Conservation (phyloP, 2,329 filamentous ascomycete genomes). For the Hypoxylon sp. region DNA sequence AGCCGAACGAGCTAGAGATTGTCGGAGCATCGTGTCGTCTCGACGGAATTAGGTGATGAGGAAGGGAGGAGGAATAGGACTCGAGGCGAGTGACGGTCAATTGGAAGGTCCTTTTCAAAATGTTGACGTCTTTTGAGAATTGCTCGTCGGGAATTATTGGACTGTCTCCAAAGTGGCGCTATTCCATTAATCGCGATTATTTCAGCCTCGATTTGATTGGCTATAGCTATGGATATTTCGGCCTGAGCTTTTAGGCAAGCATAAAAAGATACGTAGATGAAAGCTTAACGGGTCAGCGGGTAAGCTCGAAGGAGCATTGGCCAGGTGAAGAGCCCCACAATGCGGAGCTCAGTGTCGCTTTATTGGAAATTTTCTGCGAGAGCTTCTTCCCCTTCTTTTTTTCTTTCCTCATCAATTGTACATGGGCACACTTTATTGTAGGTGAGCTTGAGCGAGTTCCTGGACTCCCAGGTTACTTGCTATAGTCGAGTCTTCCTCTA, state of each 20-base stretch:
- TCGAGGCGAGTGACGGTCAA: conserved; percentile 45
- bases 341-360: background rate
- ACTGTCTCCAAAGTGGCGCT: conserved; percentile 40
- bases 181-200: conserved; percentile 52
- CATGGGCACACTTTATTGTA: conserved; percentile 80
- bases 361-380: conserved; percentile 42
- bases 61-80: conserved; percentile 55
- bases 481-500: conserved; percentile 78
- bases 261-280: conserved; percentile 14
- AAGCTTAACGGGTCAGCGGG: background rate
- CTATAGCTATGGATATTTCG: conserved; percentile 25
- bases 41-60: conserved; percentile 64
- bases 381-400: conserved; percentile 55
- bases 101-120: conserved; percentile 43
- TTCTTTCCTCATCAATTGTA: conserved; percentile 71
- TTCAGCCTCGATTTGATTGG: conserved; percentile 48
- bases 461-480: conserved; percentile 58
- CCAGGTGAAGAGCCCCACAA: background rate
- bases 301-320: conserved; percentile 10
- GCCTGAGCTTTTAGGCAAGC: conserved; percentile 29
- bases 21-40: conserved; percentile 78
- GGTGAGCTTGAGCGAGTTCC: conserved; percentile 71
- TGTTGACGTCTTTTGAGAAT: conserved; percentile 49
- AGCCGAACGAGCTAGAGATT: conserved; percentile 77
- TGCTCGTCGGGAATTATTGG: conserved; percentile 40